Evolutionary conservation across 1,284 basidiomycete genomes (phyloP).

Genomic region (Apiotrichum laibachii): DNA sequence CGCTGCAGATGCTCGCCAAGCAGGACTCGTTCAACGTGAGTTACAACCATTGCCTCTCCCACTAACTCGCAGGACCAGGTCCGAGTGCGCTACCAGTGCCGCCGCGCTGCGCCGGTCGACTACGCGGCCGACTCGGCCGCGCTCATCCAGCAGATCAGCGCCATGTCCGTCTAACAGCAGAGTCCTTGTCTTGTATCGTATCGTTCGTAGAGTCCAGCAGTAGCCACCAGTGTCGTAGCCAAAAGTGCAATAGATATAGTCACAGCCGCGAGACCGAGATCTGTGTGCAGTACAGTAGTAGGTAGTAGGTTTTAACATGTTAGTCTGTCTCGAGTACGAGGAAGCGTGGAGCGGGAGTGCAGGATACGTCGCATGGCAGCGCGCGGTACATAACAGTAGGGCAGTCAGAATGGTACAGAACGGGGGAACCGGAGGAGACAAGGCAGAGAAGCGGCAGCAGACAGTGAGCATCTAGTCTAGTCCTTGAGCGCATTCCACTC

Average conservation of each 20-base stretch:
- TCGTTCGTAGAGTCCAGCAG: too few species aligned
- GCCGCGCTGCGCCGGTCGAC: constrained; percentile 64
- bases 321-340: too few species aligned
- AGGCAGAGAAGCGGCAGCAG: background rate
- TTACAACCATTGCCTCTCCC: constrained; percentile 11
- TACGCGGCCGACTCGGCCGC: constrained; percentile 67
- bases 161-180: constrained; percentile 28
- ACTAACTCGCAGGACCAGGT: constrained; percentile 61
- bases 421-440: background rate
- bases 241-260: too few species aligned
- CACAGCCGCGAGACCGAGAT: too few species aligned
- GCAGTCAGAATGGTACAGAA: too few species aligned
- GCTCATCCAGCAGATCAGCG: constrained; percentile 57
- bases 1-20: constrained; percentile 84
- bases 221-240: too few species aligned
- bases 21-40: constrained; percentile 80
- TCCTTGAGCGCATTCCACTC: constrained; percentile 26
- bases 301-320: too few species aligned
- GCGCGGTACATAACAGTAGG: too few species aligned
- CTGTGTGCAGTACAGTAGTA: too few species aligned
- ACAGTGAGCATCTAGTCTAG: background rate
- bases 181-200: background rate
- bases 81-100: constrained; percentile 77
- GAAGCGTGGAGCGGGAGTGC: too few species aligned
- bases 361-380: too few species aligned